phyloP scores from a whole-genome alignment of 805 yeast species.

The Yamadazyma sp. region DNA sequence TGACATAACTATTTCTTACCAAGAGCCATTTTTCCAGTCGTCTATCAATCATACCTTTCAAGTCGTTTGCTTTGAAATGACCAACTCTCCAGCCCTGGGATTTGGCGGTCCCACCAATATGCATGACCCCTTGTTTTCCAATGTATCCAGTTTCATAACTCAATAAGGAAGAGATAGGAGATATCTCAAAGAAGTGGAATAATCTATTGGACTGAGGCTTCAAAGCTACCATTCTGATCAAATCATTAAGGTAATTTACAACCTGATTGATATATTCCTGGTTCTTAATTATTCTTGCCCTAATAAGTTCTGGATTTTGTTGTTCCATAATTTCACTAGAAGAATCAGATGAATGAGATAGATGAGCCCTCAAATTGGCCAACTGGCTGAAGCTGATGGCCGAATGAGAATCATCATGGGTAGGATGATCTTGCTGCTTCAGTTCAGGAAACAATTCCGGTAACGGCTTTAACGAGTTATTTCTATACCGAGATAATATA shows the following conservation, averaged over 20 bases:
- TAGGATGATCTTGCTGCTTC: constrained; percentile 12
- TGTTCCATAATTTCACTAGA: constrained; percentile 14
- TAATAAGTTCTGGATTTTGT: constrained; percentile 32
- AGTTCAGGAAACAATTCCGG: constrained; percentile 4
- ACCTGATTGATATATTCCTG: constrained; percentile 47
- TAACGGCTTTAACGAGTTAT: constrained; percentile 1
- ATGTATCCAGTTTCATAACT: constrained; percentile 78
- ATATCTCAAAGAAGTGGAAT: constrained; percentile 85
- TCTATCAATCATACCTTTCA: constrained; percentile 84
- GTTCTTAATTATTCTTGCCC: constrained; percentile 26
- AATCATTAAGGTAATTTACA: constrained; percentile 64
- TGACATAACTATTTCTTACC: constrained; percentile 78
- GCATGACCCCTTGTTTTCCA: constrained; percentile 87
- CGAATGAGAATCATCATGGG: constrained; percentile 17
- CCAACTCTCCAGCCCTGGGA: constrained; percentile 96
- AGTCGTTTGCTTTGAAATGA: constrained; percentile 75
- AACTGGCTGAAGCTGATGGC: constrained; percentile 21
- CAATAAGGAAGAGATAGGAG: constrained; percentile 81
- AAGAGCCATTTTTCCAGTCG: constrained; percentile 92
- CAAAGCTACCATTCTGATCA: constrained; percentile 60
- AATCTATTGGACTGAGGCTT: constrained; percentile 80
- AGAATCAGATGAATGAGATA: constrained; percentile 26
- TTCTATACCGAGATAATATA: constrained; percentile 4
- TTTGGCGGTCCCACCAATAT: constrained; percentile 78
- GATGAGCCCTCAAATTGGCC: constrained; percentile 29